A percentile compares a stretch with the other conserved stretches of the same genome.
phyloP scores from a whole-genome alignment of 108 stramenopile species.

The Pseudonitzschia multiseries region DNA sequence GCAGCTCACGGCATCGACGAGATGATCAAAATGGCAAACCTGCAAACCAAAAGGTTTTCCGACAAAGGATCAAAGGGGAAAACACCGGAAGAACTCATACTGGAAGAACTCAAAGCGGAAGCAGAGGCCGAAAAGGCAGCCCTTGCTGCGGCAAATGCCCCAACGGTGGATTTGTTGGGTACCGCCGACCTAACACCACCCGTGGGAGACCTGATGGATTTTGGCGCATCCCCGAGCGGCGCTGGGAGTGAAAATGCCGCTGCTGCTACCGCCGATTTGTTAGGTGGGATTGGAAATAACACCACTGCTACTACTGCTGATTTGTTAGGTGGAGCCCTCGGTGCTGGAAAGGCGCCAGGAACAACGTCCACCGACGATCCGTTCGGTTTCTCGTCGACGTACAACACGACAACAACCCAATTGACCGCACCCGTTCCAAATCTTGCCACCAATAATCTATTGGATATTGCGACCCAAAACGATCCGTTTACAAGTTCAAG shows the following conservation, averaged over 20 bases:
- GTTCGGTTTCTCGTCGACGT: conserved; percentile 6
- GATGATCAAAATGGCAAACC: conserved; percentile 57
- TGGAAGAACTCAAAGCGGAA: conserved; percentile 29
- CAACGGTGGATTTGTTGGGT: neutral
- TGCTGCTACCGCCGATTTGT: conserved; percentile 3
- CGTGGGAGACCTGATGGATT: conserved; percentile 38
- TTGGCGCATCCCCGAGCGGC: conserved; percentile 1
- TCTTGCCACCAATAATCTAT: neutral
- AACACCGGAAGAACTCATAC: conserved; percentile 25
- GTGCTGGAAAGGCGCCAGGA: neutral
- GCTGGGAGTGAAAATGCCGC: neutral
- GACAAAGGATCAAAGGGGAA: conserved; percentile 24
- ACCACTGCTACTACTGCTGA: neutral
- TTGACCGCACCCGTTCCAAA: neutral
- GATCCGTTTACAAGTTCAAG: conserved; percentile 24
- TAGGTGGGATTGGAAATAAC: neutral
- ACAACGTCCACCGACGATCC: conserved; percentile 1
- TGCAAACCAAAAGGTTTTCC: conserved; percentile 31
- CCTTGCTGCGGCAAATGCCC: conserved; percentile 11
- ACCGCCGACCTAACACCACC: neutral
- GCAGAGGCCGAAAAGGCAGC: conserved; percentile 21
- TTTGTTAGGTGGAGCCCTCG: conserved; percentile 10
- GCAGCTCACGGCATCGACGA: conserved; percentile 70
- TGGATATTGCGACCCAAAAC: conserved; percentile 3
- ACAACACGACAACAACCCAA: conserved; percentile 3